Percentiles rank a stretch among this genome's conserved stretches.
Evolutionary conservation across 495 filamentous ascomycete species (phyloP).

Genomic region (Aspergillus heteromorphus): DNA sequence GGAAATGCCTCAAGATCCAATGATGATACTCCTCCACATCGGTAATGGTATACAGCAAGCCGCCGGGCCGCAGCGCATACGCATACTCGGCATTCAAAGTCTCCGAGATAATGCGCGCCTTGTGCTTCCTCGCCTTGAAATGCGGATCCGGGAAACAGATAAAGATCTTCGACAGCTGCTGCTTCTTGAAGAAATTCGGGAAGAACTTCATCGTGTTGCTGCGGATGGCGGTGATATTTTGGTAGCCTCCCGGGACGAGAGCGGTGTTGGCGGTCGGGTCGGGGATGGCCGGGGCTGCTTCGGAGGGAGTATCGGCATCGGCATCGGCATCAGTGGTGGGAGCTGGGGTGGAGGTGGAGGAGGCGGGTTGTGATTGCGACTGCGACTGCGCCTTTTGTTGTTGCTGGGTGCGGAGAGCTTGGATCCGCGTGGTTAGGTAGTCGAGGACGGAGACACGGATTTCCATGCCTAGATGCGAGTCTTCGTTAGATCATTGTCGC

Average conservation of each 20-base stretch:
- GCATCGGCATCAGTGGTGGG: neutral
- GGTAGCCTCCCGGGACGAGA: conserved; percentile 50
- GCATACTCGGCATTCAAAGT: conserved; percentile 90
- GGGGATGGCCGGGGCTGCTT: neutral
- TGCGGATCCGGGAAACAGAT: conserved; percentile 98
- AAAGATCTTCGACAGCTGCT: conserved; percentile 81
- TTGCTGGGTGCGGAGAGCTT: conserved; percentile 68
- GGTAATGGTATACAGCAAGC: conserved; percentile 90
- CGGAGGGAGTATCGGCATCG: conserved; percentile 8
- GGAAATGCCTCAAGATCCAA: conserved; percentile 88
- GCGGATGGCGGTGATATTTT: conserved; percentile 80
- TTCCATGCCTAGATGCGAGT: conserved; percentile 58
- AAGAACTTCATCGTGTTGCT: conserved; percentile 98
- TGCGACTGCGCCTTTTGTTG: conserved; percentile 18
- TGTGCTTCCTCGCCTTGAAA: conserved; percentile 96
- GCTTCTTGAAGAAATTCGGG: conserved; percentile 81
- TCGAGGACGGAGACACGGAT: conserved; percentile 84
- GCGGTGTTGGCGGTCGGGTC: conserved; percentile 5
- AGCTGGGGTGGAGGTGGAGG: conserved; percentile 12
- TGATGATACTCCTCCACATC: conserved; percentile 90
- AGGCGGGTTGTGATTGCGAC: neutral
- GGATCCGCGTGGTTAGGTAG: conserved; percentile 81
- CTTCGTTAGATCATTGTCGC: neutral
- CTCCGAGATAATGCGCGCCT: conserved; percentile 86
- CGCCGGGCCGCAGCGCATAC: conserved; percentile 75